A percentile compares a stretch with the other conserved stretches of the same genome.
Conservation (phyloP, 139 green algal species). For the Coccomyxa sp. region DNA sequence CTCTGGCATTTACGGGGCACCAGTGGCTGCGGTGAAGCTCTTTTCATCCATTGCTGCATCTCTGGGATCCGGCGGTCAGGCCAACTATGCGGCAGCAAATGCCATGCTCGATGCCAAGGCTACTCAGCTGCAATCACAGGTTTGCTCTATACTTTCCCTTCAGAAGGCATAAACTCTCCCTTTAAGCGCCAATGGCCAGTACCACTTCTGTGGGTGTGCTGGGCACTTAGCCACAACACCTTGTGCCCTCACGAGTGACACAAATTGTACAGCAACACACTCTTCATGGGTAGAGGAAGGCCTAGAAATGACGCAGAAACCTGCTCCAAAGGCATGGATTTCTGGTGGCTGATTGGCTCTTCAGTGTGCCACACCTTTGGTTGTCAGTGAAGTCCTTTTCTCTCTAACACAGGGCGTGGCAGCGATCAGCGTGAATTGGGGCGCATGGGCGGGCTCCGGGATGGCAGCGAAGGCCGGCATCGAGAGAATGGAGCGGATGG, state of each 20-base stretch:
- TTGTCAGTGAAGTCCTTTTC: too few relatives aligned
- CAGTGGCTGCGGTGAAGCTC: conserved; percentile 42
- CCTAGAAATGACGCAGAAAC: too few relatives aligned
- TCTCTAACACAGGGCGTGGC: conserved; percentile 42
- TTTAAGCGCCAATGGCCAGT: too few relatives aligned
- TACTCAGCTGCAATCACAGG: conserved; percentile 7
- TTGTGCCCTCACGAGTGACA: too few relatives aligned
- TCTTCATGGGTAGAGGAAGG: too few relatives aligned
- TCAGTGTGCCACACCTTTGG: too few relatives aligned
- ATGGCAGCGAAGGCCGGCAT: conserved; percentile 65
- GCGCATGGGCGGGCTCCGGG: conserved; percentile 75
- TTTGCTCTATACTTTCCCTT: conserved; percentile 31
- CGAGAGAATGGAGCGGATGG: conserved; percentile 33
- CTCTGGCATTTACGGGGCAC: conserved; percentile 1
- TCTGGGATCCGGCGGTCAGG: conserved; percentile 72
- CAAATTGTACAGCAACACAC: too few relatives aligned
- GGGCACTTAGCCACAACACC: too few relatives aligned
- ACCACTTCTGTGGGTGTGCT: too few relatives aligned
- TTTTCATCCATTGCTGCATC: conserved; percentile 74
- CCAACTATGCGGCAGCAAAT: conserved; percentile 77
- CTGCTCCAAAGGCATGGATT: too few relatives aligned
- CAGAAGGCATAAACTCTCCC: too few relatives aligned
- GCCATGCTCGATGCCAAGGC: conserved; percentile 53
- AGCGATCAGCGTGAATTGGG: conserved; percentile 74
- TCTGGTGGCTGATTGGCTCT: too few relatives aligned